phyloP scores from a whole-genome alignment of 2,329 filamentous ascomycete species.

The Phyllosticta citrichinensis region DNA sequence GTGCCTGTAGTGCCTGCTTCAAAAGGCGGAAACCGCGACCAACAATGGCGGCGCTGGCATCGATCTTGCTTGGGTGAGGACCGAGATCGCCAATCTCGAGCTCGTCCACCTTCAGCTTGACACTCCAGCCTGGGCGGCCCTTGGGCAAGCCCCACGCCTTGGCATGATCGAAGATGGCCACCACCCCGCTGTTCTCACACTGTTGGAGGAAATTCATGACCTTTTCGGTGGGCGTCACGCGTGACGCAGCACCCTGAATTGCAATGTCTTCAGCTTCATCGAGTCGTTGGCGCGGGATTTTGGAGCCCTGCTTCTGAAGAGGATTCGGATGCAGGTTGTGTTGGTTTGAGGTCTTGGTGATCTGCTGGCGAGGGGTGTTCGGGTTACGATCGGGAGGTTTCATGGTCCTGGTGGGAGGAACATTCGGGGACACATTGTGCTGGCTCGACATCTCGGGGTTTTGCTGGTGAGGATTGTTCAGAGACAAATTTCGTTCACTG shows the following conservation, averaged over 20 bases:
- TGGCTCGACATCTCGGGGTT: not conserved
- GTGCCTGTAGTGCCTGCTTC: not conserved
- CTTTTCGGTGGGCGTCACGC: not conserved
- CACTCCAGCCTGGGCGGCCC: not conserved
- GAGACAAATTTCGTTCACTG: too few species aligned
- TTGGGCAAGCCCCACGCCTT: not conserved
- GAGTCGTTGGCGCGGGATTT: not conserved
- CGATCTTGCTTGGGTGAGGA: not conserved
- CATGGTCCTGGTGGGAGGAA: too few species aligned
- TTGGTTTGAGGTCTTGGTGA: too few species aligned
- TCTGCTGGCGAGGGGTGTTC: too few species aligned
- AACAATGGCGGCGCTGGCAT: not conserved
- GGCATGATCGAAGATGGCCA: not conserved
- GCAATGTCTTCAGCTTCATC: not conserved
- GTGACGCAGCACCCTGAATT: not conserved
- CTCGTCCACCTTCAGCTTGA: not conserved
- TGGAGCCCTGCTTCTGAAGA: too few species aligned
- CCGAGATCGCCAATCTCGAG: not conserved
- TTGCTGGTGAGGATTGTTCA: not conserved
- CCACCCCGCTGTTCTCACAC: not conserved
- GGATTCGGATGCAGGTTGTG: not conserved
- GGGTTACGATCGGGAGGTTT: too few species aligned
- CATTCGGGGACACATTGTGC: too few species aligned
- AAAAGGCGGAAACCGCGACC: not conserved
- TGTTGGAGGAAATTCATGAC: not conserved